Conservation (phyloP, 345 rosid genomes). For the Physaria fendleri region DNA sequence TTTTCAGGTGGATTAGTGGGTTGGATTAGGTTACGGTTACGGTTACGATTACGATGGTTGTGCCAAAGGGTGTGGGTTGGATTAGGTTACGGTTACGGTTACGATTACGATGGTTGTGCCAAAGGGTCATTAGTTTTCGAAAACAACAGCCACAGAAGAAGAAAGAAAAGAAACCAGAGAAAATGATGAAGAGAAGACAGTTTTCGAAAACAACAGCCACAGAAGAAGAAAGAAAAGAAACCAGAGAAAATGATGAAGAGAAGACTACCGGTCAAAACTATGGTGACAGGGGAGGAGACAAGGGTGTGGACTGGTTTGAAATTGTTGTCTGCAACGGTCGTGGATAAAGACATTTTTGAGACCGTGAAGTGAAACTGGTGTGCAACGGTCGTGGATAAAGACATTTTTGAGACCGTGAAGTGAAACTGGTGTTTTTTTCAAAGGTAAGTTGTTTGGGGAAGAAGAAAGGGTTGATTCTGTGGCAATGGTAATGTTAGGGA, state of each 20-base stretch:
- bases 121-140: slow-evolving; percentile 29
- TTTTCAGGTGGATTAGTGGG: not conserved
- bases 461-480: slow-evolving; percentile 13
- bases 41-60: slow-evolving; percentile 32
- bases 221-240: slow-evolving; percentile 51
- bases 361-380: slow-evolving; percentile 17
- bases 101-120: slow-evolving; percentile 33
- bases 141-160: slow-evolving; percentile 51
- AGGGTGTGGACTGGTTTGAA: slow-evolving; percentile 14
- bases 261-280: slow-evolving; percentile 48
- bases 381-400: slow-evolving; percentile 9
- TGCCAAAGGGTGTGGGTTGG: slow-evolving; percentile 26
- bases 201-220: too few relatives aligned
- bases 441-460: slow-evolving; percentile 10
- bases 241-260: slow-evolving; percentile 51
- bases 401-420: slow-evolving; percentile 29
- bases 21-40: slow-evolving; percentile 20
- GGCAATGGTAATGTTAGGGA: slow-evolving; percentile 17
- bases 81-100: slow-evolving; percentile 28
- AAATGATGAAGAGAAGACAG: slow-evolving; percentile 51
- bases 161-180: slow-evolving; percentile 50
- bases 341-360: slow-evolving; percentile 25
- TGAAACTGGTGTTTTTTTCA: slow-evolving; percentile 21
- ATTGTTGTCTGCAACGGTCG: not conserved
- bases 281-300: slow-evolving; percentile 39